phyloP scores from a whole-genome alignment of 495 filamentous ascomycete species.

The Penicillium samsonianum region DNA sequence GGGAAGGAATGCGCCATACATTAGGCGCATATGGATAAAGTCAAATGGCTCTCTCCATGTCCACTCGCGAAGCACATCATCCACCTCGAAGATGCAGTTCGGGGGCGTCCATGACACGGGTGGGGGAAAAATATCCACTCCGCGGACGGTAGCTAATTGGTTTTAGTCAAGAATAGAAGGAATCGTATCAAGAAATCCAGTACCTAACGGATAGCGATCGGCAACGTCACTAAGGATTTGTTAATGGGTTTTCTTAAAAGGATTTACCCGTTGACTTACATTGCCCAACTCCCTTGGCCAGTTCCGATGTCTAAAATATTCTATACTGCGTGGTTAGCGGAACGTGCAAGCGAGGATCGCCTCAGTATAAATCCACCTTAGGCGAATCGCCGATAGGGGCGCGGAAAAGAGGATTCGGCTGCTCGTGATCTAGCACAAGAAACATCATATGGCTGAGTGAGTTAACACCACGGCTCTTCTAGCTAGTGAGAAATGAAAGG shows the following conservation, averaged over 20 bases:
- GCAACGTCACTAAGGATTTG: slow-evolving; percentile 15
- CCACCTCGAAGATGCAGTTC: background rate
- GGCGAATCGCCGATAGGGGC: slow-evolving; percentile 21
- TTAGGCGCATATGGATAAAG: slow-evolving; percentile 30
- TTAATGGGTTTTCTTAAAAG: background rate
- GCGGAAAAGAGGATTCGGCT: slow-evolving; percentile 19
- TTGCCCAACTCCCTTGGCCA: slow-evolving; percentile 25
- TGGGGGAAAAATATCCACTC: slow-evolving; percentile 20
- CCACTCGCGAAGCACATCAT: slow-evolving; percentile 22
- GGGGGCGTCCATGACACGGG: slow-evolving; percentile 5
- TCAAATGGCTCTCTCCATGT: slow-evolving; percentile 23
- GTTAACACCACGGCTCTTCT: background rate
- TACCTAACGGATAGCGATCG: slow-evolving; percentile 18
- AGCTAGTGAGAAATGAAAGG: background rate
- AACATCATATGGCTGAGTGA: slow-evolving; percentile 20
- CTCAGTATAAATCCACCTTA: slow-evolving; percentile 13
- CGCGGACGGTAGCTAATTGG: slow-evolving; percentile 11
- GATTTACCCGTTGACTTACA: slow-evolving; percentile 10
- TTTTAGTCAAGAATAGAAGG: background rate
- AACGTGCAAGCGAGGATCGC: background rate
- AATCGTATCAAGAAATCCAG: slow-evolving; percentile 11
- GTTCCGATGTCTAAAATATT: slow-evolving; percentile 27
- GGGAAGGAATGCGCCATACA: slow-evolving; percentile 20
- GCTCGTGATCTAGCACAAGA: slow-evolving; percentile 21
- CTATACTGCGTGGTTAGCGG: slow-evolving; percentile 15